These are phyloP conservation scores for Aspergillus homomorphus DNA, from an alignment of 495 filamentous ascomycete species.

Conservation along the genomic window DNA sequence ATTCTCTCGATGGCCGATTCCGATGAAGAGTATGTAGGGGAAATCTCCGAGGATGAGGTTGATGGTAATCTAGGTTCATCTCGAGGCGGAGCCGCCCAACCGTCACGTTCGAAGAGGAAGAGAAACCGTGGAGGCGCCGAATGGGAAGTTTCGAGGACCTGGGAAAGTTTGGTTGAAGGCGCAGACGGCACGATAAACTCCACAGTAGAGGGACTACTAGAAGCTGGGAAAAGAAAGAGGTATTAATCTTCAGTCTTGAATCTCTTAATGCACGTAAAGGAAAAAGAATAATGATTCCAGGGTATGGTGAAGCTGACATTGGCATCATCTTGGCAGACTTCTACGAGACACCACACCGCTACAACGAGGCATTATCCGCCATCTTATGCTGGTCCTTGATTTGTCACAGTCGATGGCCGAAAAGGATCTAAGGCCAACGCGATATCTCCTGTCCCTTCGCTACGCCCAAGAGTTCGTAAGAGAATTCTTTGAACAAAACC, in stretches of 20 bases:
- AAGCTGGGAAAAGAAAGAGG: slow-evolving; percentile 75
- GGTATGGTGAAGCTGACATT: slow-evolving; percentile 9
- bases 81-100: slow-evolving; percentile 24
- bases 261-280: neutral
- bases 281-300: neutral
- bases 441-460: slow-evolving; percentile 75
- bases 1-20: slow-evolving; percentile 48
- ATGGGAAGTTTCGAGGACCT: slow-evolving; percentile 55
- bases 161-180: slow-evolving; percentile 67
- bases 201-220: slow-evolving; percentile 64
- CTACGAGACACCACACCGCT: slow-evolving; percentile 90
- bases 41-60: slow-evolving; percentile 80
- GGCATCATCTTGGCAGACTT: slow-evolving; percentile 48
- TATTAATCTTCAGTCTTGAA: slow-evolving; percentile 26
- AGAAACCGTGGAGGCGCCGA: slow-evolving; percentile 57
- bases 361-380: slow-evolving; percentile 94
- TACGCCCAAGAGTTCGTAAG: slow-evolving; percentile 85
- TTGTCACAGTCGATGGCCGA: slow-evolving; percentile 91
- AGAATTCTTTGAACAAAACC: slow-evolving; percentile 98
- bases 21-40: slow-evolving; percentile 80
- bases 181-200: slow-evolving; percentile 72
- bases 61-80: slow-evolving; percentile 56
- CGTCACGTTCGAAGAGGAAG: slow-evolving; percentile 42
- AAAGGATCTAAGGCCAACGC: slow-evolving; percentile 86
- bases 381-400: slow-evolving; percentile 88